Evolutionary conservation across 2,329 filamentous ascomycete genomes (phyloP).

Genomic region (Bipolaris zeicola): DNA sequence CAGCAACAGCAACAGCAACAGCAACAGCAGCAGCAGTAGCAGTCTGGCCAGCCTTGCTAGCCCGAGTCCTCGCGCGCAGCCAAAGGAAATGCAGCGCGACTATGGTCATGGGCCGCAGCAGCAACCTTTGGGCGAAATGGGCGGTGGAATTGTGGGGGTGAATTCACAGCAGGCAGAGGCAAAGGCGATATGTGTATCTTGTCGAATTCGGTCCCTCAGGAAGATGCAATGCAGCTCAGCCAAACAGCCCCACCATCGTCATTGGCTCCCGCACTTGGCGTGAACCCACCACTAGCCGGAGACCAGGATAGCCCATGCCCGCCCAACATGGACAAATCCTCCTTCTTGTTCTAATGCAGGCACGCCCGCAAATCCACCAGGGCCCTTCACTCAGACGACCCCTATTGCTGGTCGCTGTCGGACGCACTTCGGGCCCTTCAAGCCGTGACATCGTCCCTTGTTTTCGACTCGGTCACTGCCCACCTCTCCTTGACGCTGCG

Average conservation of each 20-base stretch:
- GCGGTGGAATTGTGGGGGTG: not conserved
- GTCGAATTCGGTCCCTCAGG: not conserved
- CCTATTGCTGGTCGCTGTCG: not conserved
- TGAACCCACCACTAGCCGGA: slow-evolving; percentile 4
- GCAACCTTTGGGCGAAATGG: not conserved
- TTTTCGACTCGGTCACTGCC: not conserved
- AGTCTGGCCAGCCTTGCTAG: slow-evolving; percentile 31
- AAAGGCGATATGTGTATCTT: not conserved
- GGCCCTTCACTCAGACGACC: slow-evolving; percentile 1
- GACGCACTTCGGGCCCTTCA: slow-evolving; percentile 11
- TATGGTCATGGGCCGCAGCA: slow-evolving; percentile 32
- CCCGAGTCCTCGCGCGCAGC: slow-evolving; percentile 28
- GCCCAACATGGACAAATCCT: slow-evolving; percentile 10
- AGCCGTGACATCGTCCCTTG: not conserved
- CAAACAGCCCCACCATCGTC: slow-evolving; percentile 13
- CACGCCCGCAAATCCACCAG: slow-evolving; percentile 15
- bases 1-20: slow-evolving; percentile 36
- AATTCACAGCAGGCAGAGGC: not conserved
- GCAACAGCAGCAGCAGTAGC: slow-evolving; percentile 40
- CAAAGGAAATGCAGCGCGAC: slow-evolving; percentile 18
- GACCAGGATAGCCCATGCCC: slow-evolving; percentile 9
- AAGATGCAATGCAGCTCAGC: not conserved
- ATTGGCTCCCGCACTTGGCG: slow-evolving; percentile 15
- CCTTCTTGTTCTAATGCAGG: slow-evolving; percentile 14
- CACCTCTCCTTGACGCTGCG: not conserved